phyloP scores from a whole-genome alignment of 2,329 filamentous ascomycete genomes.

The Xylariaceae sp. region DNA sequence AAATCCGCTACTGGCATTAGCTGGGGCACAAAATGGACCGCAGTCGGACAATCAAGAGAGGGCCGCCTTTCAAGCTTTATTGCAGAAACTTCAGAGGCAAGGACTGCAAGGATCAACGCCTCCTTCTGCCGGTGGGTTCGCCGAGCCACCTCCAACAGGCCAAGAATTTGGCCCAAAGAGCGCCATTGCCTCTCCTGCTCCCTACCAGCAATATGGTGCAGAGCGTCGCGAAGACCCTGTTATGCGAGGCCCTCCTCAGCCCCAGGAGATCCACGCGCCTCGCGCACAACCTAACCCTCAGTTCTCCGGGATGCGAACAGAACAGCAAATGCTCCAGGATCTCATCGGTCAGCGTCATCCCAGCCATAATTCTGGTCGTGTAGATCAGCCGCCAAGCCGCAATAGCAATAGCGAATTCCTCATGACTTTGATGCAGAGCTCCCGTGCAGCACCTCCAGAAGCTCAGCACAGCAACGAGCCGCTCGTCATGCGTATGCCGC shows the following conservation, averaged over 20 bases:
- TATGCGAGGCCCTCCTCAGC: conserved; percentile 36
- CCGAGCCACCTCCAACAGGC: conserved; percentile 21
- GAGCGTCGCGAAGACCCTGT: conserved; percentile 42
- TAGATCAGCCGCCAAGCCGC: conserved; percentile 36
- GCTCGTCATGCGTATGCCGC: conserved; percentile 47
- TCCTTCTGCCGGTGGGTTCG: conserved; percentile 33
- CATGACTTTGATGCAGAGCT: conserved; percentile 72
- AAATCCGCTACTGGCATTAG: conserved; percentile 26
- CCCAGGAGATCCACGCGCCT: conserved; percentile 50
- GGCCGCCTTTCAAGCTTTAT: conserved; percentile 77
- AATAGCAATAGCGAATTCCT: conserved; percentile 67
- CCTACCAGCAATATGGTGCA: conserved; percentile 42
- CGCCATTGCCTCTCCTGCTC: conserved; percentile 41
- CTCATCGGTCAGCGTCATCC: conserved; percentile 56
- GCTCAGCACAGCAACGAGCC: conserved; percentile 46
- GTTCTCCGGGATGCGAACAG: conserved; percentile 43
- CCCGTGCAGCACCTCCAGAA: conserved; percentile 42
- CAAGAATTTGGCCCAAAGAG: conserved; percentile 32
- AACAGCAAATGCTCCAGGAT: conserved; percentile 56
- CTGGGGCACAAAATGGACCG: conserved; percentile 14
- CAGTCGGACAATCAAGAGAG: conserved; percentile 64
- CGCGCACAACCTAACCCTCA: conserved; percentile 44
- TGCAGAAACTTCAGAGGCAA: conserved; percentile 73
- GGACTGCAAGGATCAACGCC: conserved; percentile 39
- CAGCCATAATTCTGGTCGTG: conserved; percentile 46